Conservation (phyloP, 495 filamentous ascomycete species). For the Cenococcum geophilum region DNA sequence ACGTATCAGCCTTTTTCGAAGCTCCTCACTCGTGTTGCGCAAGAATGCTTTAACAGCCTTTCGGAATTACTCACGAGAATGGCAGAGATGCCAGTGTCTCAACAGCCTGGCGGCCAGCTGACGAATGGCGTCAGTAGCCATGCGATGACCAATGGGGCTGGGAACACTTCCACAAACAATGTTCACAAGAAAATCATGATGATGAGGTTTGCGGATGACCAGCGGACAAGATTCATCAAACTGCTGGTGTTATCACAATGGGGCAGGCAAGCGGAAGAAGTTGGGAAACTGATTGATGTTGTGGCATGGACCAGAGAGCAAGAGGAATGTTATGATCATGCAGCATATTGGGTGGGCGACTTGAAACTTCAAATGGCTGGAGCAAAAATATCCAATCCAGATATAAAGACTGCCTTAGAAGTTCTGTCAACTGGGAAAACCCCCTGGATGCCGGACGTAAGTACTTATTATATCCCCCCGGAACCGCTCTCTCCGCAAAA, state of each 20-base stretch:
- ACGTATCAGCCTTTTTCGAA: constrained; percentile 64
- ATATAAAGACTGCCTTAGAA: constrained; percentile 82
- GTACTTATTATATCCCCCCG: constrained; percentile 57
- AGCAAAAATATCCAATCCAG: constrained; percentile 73
- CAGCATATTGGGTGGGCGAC: constrained; percentile 56
- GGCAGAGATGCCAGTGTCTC: constrained; percentile 50
- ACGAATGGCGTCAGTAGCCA: constrained; percentile 30
- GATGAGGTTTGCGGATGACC: constrained; percentile 62
- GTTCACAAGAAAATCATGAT: constrained; percentile 71
- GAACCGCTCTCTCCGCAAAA: constrained; percentile 60
- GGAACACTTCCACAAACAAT: constrained; percentile 60
- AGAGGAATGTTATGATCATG: constrained; percentile 49
- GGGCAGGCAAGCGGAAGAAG: constrained; percentile 68
- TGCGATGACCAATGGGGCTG: constrained; percentile 49
- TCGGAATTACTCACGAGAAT: constrained; percentile 62
- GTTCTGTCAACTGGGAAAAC: constrained; percentile 70
- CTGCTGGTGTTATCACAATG: constrained; percentile 80
- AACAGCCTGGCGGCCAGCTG: constrained; percentile 37
- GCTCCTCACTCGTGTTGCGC: constrained; percentile 67
- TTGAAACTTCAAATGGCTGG: constrained; percentile 60
- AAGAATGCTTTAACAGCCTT: constrained; percentile 74
- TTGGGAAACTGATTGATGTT: constrained; percentile 80
- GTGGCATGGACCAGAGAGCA: constrained; percentile 62
- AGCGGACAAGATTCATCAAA: constrained; percentile 77
- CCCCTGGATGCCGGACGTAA: constrained; percentile 68